Base-by-base conservation (phyloP, 2,329 filamentous ascomycete species). In the Phaeophleospora eucalypticola region DNA sequence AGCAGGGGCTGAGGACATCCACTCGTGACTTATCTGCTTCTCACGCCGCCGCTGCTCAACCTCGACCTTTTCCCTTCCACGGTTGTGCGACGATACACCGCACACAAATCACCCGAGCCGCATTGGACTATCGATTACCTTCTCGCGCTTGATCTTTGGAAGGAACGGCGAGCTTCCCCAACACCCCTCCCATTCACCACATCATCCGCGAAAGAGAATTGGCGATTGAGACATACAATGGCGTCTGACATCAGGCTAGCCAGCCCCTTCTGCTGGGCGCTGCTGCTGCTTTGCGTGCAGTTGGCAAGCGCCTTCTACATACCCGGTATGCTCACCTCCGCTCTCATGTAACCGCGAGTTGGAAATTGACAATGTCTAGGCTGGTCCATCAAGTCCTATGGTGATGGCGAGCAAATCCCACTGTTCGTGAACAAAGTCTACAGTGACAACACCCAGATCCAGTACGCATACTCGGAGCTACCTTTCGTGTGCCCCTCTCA, bases 401-500 rank as follows among this genome's bases (percentile, higher is more conserved):
- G 77, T 56, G 80, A 89, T 54, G 79, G 81, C 65, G 86, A 94
- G 58, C 75, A 81, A 9, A 85, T 95, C 33, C 88, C 89, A 1
- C 75, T 95, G n/a, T 82, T 91, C 46, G 86, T 93, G 55, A 95
- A 95, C 73, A 95, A 95, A 68, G 83, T 90, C 59, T 94, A 90
- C 68, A 94, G 88, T 45, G 89, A 94, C 69, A 83, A 87, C 60
- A 93, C 87, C 6, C 85, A 93, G 65, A 74, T 95, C n/a, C 88
- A 94, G 67, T 94, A 89, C 79, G 88, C 88, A 57, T 95, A 91
- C 72, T 87, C 85, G 65, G 86, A 93, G 59, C 81, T 94, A 1
- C 88, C 89, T 6, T 95, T 94, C 65, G 86, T 91, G 44, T 94
- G 88, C 62, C 86, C 86, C 9, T 85, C 87, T 1, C 86, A 82